Conservation (phyloP, 306 rosid genomes). For the Inga oerstediana region DNA sequence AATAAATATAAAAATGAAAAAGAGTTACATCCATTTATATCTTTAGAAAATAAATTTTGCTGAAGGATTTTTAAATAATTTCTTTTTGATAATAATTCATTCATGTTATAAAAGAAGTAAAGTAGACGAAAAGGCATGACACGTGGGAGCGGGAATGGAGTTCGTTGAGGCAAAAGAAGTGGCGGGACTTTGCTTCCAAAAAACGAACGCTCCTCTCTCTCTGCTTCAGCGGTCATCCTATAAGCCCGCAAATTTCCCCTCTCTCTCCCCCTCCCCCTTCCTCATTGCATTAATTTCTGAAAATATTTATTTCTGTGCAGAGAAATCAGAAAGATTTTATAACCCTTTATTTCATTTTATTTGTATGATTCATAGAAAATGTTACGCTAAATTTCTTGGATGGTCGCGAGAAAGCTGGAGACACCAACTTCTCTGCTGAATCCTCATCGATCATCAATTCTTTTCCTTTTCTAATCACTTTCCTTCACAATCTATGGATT, state of each 20-base stretch:
- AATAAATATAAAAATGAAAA: too few species aligned
- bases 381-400: not conserved
- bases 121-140: not conserved
- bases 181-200: conserved; percentile 9
- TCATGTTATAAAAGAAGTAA: too few species aligned
- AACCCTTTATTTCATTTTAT: not conserved
- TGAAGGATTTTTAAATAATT: too few species aligned
- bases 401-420: not conserved
- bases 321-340: not conserved
- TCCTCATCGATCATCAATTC: not conserved
- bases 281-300: not conserved
- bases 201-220: not conserved
- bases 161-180: not conserved
- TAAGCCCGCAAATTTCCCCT: not conserved
- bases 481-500: not conserved
- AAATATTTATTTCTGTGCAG: not conserved
- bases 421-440: not conserved
- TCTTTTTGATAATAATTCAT: too few species aligned
- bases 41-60: too few species aligned
- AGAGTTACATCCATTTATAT: too few species aligned
- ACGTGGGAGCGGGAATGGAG: not conserved
- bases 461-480: not conserved
- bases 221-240: not conserved
- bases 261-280: not conserved
- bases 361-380: not conserved